A percentile compares a stretch with the other conserved stretches of the same genome.
These are phyloP conservation scores for Dryas octopetala DNA, from an alignment of 306 rosid genomes.

Conservation along the genomic window DNA sequence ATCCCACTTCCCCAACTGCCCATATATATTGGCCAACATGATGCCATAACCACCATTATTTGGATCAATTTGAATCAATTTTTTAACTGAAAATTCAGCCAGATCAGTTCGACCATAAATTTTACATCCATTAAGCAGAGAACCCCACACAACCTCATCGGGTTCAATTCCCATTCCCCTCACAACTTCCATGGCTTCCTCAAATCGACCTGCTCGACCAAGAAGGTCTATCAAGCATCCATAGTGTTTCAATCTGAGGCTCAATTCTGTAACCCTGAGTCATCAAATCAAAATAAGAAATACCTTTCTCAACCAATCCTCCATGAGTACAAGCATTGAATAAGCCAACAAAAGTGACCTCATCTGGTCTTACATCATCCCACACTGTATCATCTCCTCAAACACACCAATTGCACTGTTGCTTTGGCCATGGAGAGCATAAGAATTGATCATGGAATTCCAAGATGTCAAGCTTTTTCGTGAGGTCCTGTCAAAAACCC, in stretches of 20 bases:
- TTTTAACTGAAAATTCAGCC: conserved; percentile 64
- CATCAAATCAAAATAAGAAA: conserved; percentile 60
- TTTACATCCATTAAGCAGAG: conserved; percentile 73
- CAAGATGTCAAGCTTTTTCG: conserved; percentile 56
- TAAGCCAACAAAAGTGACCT: conserved; percentile 68
- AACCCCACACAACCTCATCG: conserved; percentile 88
- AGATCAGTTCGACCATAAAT: conserved; percentile 62
- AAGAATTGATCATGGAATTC: conserved; percentile 85
- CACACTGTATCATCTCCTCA: conserved; percentile 47
- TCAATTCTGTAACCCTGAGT: conserved; percentile 37
- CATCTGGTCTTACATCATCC: conserved; percentile 48
- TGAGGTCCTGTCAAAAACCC: conserved; percentile 51
- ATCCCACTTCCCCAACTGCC: conserved; percentile 71
- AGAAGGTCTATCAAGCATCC: conserved; percentile 88
- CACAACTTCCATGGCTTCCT: conserved; percentile 65
- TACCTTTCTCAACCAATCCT: conserved; percentile 69
- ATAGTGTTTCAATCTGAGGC: conserved; percentile 66
- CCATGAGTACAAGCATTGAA: conserved; percentile 84
- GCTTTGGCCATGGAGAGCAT: conserved; percentile 63
- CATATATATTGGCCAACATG: conserved; percentile 66
- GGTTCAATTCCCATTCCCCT: conserved; percentile 67
- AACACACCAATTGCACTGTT: conserved; percentile 51
- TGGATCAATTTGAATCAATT: conserved; percentile 62
- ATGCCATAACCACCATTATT: conserved; percentile 60
- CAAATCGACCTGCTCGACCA: conserved; percentile 69